Evolutionary conservation across 2,329 filamentous ascomycete genomes (phyloP), one percentile per base, ranked within the genome.

Genomic region (Incumbomyces delicatus): DNA sequence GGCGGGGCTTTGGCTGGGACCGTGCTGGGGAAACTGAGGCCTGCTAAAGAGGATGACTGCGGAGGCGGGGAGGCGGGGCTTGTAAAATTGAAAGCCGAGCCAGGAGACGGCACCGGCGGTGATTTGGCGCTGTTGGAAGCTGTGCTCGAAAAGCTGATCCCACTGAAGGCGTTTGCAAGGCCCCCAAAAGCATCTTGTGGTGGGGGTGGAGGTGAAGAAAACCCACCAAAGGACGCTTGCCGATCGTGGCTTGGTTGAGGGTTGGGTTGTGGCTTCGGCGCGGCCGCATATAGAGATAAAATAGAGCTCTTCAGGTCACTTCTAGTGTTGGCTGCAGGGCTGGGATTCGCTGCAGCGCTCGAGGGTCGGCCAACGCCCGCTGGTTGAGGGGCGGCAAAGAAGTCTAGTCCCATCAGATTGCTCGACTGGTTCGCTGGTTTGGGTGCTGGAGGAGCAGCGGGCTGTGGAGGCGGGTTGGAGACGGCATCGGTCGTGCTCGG

Each of bases 291-390:
- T 13, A 98, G 76, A 6, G 92, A 98, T 41, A 98, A 70, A 50
- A 98, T 98, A 2, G 90, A 96, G 66, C 95, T 90, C 68, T 98
- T 98, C 50, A 98, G 72, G 62, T 98, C 92, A 2, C 90, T 89
- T 51, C 92, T 77, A 38, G 88, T 94, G 57, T 85, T 81, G 8
- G 22, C 8, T 8, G 22, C 8, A 11, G 74, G 63, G 4, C 75
- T 74, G 38, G 77, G 69, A 11, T 81, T 77, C 14, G 82, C 80
- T 3, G 82, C 77, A 16, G 87, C 87, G 67, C 87, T 95, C 5
- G 86, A 79, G n/a, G 89, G 85, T 44, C 88, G 78, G 44, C 69
- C 71, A 29, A 81, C 80, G n/a, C 52, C 55, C n/a, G 87, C 79
- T 31, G 82, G 72, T 34, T 83, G 71, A 29, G 78, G 67, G 44